Evolutionary conservation across 768 basidiomycete species (phyloP), one percentile per base, ranked within the genome.

Genomic region (Lentinula aciculospora): DNA sequence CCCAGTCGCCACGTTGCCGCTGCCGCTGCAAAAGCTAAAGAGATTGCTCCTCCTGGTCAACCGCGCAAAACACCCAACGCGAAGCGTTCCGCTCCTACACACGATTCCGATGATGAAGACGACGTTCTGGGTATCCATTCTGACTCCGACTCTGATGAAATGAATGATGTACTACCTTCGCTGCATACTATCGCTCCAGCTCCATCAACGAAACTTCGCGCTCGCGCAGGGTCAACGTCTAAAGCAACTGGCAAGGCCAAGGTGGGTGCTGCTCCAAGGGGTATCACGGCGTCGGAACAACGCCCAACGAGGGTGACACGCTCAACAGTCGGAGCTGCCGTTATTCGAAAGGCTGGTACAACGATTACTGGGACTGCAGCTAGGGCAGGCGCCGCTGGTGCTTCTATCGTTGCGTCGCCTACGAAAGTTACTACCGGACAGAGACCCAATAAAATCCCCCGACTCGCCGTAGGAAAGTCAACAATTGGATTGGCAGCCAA

Each of bases 61-160:
- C 92, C 89, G 29, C 85, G 86, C 63, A 97, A 96, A 75, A 94
- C 93, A 0, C 94, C 94, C 0, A 79, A 83, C 55, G 77, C 84
- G 46, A 92, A 94, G 71, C 84, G 89, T 57, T 67, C 65, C 17
- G 66, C 74, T 15, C 83, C 84, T 44, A 34, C 46, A 1, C 76
- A 80, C 53, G 88, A 88, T 60, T 85, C 85, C 2, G 87, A 86
- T 47, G 82, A 84, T 50, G 87, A 89, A 42, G 84, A 74, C 44
- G 51, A 53, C 9, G 21, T 39, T 12, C 32, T 53, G 32, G 51
- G 51, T 27, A 39, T 53, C 5, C 51, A 13, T 39, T 53, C 51
- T 1, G 51, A 53, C 21, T 53, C 51, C 25, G 75, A 70, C 29
- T 68, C 69, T 42, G 65, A 80, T 37, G 85, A 82, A 60, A 76